These are phyloP conservation scores for Fusarium siculi DNA, from an alignment of 2,329 filamentous ascomycete genomes.

Conservation along the genomic window DNA sequence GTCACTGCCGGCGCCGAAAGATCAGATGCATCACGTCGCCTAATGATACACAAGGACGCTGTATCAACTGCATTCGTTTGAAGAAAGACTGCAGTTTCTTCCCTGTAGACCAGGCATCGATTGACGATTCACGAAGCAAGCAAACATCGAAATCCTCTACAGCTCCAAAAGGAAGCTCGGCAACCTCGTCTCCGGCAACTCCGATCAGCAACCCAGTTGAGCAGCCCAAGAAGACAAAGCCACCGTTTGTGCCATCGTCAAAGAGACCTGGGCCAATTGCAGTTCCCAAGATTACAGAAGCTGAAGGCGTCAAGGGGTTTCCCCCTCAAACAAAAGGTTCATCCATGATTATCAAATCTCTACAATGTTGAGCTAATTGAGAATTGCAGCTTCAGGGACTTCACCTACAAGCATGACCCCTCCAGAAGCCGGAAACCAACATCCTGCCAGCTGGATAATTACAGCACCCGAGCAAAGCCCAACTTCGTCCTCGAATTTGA, in stretches of 20 bases:
- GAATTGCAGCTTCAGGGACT: conserved; percentile 15
- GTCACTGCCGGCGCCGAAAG: conserved; percentile 91
- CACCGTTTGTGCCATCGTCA: conserved; percentile 57
- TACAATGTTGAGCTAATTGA: conserved; percentile 10
- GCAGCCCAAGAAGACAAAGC: conserved; percentile 48
- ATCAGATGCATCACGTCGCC: conserved; percentile 87
- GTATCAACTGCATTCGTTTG: conserved; percentile 90
- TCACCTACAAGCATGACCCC: conserved; percentile 16
- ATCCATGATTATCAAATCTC: conserved; percentile 30
- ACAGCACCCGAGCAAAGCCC: conserved; percentile 54
- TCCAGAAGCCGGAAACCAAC: conserved; percentile 51
- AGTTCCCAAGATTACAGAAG: conserved; percentile 56
- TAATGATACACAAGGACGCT: conserved; percentile 79
- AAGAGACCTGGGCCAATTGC: conserved; percentile 57
- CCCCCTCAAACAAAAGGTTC: conserved; percentile 56
- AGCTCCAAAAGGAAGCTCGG: conserved; percentile 55
- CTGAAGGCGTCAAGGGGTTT: conserved; percentile 51
- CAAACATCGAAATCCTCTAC: conserved; percentile 52
- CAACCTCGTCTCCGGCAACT: conserved; percentile 61
- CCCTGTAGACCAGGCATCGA: conserved; percentile 82
- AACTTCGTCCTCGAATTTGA: conserved; percentile 56
- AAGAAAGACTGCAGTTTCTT: conserved; percentile 96
- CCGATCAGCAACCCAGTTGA: conserved; percentile 56
- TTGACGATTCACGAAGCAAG: conserved; percentile 58
- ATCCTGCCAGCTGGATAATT: conserved; percentile 57